Conservation (phyloP, 768 basidiomycete species). For the Clitopilus hobsonii region DNA sequence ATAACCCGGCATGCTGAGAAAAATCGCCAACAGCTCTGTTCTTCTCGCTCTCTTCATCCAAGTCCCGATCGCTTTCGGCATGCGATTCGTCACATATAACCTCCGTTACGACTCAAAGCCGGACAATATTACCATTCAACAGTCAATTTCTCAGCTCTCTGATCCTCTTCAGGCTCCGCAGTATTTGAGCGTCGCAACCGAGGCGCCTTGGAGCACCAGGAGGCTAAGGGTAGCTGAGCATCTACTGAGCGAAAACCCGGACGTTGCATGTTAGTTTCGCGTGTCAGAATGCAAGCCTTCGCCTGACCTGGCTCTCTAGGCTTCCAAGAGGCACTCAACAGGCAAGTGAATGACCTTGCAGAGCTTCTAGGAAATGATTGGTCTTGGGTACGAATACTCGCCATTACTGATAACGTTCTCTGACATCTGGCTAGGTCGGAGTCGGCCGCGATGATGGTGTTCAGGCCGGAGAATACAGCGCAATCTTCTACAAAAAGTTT, state of each 20-base stretch:
- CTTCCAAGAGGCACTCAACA: conserved; percentile 49
- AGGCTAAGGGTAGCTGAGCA: conserved; percentile 43
- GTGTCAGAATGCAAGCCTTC: conserved; percentile 1
- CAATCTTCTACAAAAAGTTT: conserved; percentile 55
- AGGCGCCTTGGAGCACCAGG: conserved; percentile 52
- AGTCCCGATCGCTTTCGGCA: conserved; percentile 6
- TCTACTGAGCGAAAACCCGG: conserved; percentile 33
- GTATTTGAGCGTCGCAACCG: conserved; percentile 27
- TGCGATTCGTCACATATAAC: conserved; percentile 45
- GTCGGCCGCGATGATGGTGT: conserved; percentile 61
- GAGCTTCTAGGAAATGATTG: conserved; percentile 50
- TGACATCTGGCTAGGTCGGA: no score
- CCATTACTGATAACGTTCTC: no score
- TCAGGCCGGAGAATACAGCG: conserved; percentile 52
- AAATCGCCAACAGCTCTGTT: background rate
- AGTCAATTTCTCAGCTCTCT: conserved; percentile 36
- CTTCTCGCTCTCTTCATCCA: background rate
- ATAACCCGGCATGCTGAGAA: background rate
- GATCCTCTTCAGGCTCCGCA: conserved; percentile 33
- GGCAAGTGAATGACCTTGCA: conserved; percentile 53
- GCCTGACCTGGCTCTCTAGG: conserved; percentile 20
- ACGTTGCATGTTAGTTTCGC: conserved; percentile 31
- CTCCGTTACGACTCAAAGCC: conserved; percentile 50
- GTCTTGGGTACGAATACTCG: conserved; percentile 51
- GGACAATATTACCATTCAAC: conserved; percentile 43